Conservation (phyloP, 1,139 yeast genomes). For the Suhomyces guaymorum region DNA sequence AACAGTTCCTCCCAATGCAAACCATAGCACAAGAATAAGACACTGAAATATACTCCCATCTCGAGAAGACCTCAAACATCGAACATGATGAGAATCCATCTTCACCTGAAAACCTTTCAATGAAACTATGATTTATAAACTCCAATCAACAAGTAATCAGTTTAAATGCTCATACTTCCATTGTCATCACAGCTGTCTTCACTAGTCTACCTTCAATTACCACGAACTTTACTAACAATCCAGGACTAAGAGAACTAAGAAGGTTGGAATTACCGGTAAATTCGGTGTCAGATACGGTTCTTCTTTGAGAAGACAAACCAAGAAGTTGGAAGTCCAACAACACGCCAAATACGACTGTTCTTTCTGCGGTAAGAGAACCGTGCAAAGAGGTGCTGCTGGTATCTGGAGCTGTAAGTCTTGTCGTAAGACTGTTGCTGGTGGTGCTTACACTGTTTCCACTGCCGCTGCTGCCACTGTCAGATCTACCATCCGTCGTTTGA, state of each 20-base stretch:
- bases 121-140: no score
- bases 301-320: conserved; percentile 99
- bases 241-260: conserved; percentile 99
- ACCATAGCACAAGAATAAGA: no score
- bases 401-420: conserved; percentile 98
- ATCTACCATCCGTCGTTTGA: conserved; percentile 99
- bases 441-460: conserved; percentile 99
- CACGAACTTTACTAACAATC: conserved; percentile 30
- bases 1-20: no score
- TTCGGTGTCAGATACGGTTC: conserved; percentile 99
- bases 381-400: conserved; percentile 98
- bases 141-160: no score
- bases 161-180: no score
- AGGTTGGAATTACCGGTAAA: conserved; percentile 99
- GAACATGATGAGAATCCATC: no score
- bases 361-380: conserved; percentile 99
- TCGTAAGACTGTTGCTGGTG: conserved; percentile 98
- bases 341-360: conserved; percentile 99
- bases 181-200: no score
- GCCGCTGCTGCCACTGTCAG: conserved; percentile 99
- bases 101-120: no score
- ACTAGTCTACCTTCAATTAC: not conserved
- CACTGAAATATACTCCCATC: no score
- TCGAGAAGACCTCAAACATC: no score
- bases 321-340: conserved; percentile 98